Evolutionary conservation across 1,284 basidiomycete species (phyloP), one percentile per base, ranked within the genome.

Genomic region (Malassezia caprae): DNA sequence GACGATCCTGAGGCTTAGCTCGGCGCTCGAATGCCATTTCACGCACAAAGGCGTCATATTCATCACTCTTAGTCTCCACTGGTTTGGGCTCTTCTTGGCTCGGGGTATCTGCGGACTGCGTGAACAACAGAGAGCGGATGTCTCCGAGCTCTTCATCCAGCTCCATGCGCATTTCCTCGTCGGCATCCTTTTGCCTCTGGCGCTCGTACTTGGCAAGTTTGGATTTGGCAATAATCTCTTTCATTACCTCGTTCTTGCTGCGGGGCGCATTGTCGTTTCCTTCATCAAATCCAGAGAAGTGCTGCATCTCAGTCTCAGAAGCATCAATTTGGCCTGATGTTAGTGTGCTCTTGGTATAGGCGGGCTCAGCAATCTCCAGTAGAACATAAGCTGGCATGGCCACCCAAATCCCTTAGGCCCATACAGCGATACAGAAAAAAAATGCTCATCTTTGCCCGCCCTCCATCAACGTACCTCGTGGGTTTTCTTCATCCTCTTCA

Each of bases 191-290:
- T 75, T 90, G 84, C 69, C 86, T 82, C 80, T 96, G 91, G 37
- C 93, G 82, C 63, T 83, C 83, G 55, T 86, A 77, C 88, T 96
- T 74, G 51, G 66, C 67, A 30, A 64, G 55, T 76, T 99, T 99
- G 77, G 89, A 93, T 77, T 98, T 98, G 12, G 90, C 87, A 47
- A 99, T 90, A 48, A 99, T 86, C 76, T 99, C 94, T 1, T 87
- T 83, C 94, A 98, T 98, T 59, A 96, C 88, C 73, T 99, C 91
- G 4, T 87, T 85, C 77, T 96, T 96, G 15, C 84, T 57, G 46
- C 68, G 62, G 10, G 61, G 80, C 32, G 82, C 80, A 21, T 82
- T 83, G 7, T 84, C 84, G 4, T 83, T 82, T n/a, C 86, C 84
- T 41, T 85, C 77, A 15, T 77, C 80, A 10, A 94, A 77, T 8